These are phyloP conservation scores for Kwoniella europaea DNA, from an alignment of 768 basidiomycete genomes.

Conservation along the genomic window DNA sequence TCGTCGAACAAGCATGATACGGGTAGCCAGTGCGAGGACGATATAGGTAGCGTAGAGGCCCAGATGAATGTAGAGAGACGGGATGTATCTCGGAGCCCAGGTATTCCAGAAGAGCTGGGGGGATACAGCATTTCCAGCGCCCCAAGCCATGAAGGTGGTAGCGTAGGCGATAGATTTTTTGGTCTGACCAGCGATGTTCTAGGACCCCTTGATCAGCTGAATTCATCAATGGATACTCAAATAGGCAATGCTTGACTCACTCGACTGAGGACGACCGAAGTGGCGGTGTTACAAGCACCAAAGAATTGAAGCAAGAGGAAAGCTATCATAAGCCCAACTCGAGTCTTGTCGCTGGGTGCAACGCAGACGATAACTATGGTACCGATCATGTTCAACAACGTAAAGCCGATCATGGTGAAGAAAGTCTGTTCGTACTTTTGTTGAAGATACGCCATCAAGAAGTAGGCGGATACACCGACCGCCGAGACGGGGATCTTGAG, in stretches of 20 bases:
- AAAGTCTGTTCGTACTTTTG: slow-evolving; percentile 59
- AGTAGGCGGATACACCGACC: slow-evolving; percentile 16
- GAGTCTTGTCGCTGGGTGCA: slow-evolving; percentile 59
- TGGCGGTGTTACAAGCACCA: slow-evolving; percentile 28
- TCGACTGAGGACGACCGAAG: slow-evolving; percentile 25
- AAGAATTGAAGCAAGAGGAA: slow-evolving; percentile 60
- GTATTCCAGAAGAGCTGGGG: slow-evolving; percentile 64
- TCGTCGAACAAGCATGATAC: slow-evolving; percentile 56
- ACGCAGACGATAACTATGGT: slow-evolving; percentile 64
- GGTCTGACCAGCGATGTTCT: slow-evolving; percentile 62
- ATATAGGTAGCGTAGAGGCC: slow-evolving; percentile 22
- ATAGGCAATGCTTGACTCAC: slow-evolving; percentile 3
- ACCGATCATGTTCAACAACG: slow-evolving; percentile 63
- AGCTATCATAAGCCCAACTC: slow-evolving; percentile 63
- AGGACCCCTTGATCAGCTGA: background rate
- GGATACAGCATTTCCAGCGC: slow-evolving; percentile 64
- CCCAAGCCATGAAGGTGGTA: slow-evolving; percentile 63
- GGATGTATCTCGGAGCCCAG: slow-evolving; percentile 63
- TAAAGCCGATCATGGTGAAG: slow-evolving; percentile 62
- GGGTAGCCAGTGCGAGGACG: slow-evolving; percentile 15
- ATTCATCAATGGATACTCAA: background rate
- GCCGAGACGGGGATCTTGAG: slow-evolving; percentile 26
- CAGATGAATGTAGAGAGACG: slow-evolving; percentile 30
- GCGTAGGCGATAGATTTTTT: slow-evolving; percentile 64
- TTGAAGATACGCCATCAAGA: slow-evolving; percentile 25